phyloP scores from a whole-genome alignment of 305 asterid genomes.

The Fraxinus angustifolia region DNA sequence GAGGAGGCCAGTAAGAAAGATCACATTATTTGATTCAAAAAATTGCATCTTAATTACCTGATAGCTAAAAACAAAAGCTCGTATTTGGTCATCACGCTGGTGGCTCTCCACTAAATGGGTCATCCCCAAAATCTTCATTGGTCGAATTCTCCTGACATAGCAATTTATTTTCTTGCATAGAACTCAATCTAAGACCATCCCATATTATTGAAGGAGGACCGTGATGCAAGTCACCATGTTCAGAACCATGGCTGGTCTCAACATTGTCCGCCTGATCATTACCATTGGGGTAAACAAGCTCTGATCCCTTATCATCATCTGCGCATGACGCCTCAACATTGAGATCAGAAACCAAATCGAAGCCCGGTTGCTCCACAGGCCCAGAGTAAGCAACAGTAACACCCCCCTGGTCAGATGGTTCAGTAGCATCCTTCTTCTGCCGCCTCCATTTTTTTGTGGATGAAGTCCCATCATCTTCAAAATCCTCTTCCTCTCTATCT shows the following conservation, averaged over 20 bases:
- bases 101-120: constrained; percentile 58
- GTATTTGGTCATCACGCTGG: constrained; percentile 34
- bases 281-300: constrained; percentile 43
- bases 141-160: constrained; percentile 75
- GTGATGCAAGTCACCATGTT: constrained; percentile 35
- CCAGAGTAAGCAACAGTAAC: constrained; percentile 61
- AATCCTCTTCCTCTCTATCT: constrained; percentile 96
- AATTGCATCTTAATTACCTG: constrained; percentile 36
- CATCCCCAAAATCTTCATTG: constrained; percentile 67
- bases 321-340: constrained; percentile 47
- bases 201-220: constrained; percentile 37
- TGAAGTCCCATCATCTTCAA: constrained; percentile 98
- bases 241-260: constrained; percentile 45
- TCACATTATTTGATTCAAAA: constrained; percentile 10
- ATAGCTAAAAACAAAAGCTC: constrained; percentile 21
- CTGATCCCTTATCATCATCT: constrained; percentile 65
- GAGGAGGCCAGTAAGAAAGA: constrained; percentile 10
- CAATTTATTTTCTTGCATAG: constrained; percentile 51
- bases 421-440: constrained; percentile 78
- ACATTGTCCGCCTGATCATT: constrained; percentile 45
- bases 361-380: constrained; percentile 46
- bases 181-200: constrained; percentile 42
- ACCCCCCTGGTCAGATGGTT: constrained; percentile 62
- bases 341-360: constrained; percentile 66
- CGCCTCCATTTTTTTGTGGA: constrained; percentile 97